phyloP scores from a whole-genome alignment of 1,284 basidiomycete species.

The Marasmius fiardii region DNA sequence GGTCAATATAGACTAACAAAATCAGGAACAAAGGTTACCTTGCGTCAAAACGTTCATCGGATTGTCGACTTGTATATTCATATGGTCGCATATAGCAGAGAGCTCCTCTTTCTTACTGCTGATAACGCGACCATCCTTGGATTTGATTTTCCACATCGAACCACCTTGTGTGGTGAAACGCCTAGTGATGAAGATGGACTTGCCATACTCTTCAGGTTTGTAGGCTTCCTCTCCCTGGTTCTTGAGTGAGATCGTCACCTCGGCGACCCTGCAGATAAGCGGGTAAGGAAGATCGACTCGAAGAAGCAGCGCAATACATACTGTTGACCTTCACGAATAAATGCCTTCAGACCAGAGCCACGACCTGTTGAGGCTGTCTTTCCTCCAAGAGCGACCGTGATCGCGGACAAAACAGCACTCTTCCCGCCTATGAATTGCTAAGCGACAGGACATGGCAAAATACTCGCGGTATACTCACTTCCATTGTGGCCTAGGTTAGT shows the following conservation, averaged over 20 bases:
- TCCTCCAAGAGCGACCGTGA: slow-evolving; percentile 92
- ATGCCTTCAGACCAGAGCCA: slow-evolving; percentile 82
- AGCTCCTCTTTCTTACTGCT: slow-evolving; percentile 86
- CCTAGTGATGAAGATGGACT: slow-evolving; percentile 84
- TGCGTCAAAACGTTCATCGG: slow-evolving; percentile 95
- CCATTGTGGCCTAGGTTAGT: slow-evolving; percentile 65
- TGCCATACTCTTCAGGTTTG: slow-evolving; percentile 79
- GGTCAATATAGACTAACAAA: background rate
- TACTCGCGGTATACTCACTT: slow-evolving; percentile 45
- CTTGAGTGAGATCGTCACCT: slow-evolving; percentile 80
- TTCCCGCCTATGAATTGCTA: slow-evolving; percentile 70
- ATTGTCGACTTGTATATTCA: slow-evolving; percentile 97
- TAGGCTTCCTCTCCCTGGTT: slow-evolving; percentile 91
- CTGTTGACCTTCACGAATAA: slow-evolving; percentile 85
- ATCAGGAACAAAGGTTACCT: slow-evolving; percentile 40
- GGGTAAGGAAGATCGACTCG: background rate
- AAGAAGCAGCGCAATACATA: slow-evolving; percentile 32
- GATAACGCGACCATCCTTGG: slow-evolving; percentile 61
- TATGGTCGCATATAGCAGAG: slow-evolving; percentile 85
- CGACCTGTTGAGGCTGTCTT: slow-evolving; percentile 89
- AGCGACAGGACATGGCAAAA: slow-evolving; percentile 1
- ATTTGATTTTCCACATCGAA: slow-evolving; percentile 84
- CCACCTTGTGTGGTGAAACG: slow-evolving; percentile 74
- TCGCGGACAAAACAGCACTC: slow-evolving; percentile 91
- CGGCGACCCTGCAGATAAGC: slow-evolving; percentile 50